phyloP scores from a whole-genome alignment of 768 basidiomycete species.

The Leccinum boreale region DNA sequence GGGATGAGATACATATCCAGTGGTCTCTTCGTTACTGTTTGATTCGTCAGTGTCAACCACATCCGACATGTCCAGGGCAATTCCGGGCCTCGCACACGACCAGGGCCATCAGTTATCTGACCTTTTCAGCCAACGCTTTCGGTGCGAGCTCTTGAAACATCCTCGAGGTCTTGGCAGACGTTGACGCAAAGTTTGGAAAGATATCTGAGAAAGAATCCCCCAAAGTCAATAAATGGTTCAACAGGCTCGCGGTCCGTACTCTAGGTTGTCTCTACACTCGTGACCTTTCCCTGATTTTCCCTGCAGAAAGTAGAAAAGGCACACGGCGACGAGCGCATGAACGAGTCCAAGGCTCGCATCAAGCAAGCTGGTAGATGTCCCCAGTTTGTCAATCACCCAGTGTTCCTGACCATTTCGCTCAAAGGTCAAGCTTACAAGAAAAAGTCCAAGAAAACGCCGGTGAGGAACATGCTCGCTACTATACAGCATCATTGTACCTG shows the following conservation, averaged over 20 bases:
- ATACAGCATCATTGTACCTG: constrained; percentile 60
- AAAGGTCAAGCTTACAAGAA: constrained; percentile 73
- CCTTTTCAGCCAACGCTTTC: constrained; percentile 58
- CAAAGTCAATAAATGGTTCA: constrained; percentile 82
- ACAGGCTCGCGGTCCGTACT: constrained; percentile 65
- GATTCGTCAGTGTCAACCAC: no score
- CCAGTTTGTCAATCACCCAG: background rate
- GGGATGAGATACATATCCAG: no score
- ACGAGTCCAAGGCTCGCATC: constrained; percentile 63
- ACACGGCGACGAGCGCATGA: constrained; percentile 64
- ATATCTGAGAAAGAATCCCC: constrained; percentile 73
- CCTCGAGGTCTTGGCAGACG: constrained; percentile 67
- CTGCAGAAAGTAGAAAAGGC: constrained; percentile 74
- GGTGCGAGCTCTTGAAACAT: constrained; percentile 58
- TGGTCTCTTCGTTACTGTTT: no score
- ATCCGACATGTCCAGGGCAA: no score
- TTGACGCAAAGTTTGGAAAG: constrained; percentile 74
- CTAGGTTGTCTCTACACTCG: background rate
- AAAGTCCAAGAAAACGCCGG: constrained; percentile 74
- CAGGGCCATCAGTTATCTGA: no score
- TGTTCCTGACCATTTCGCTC: constrained; percentile 1
- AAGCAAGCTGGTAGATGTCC: constrained; percentile 62
- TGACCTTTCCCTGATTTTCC: background rate
- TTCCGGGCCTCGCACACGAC: no score
- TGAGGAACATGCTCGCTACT: constrained; percentile 81